Evolutionary conservation across 1,284 basidiomycete species (phyloP).

Genomic region (Pterulicium gracile): DNA sequence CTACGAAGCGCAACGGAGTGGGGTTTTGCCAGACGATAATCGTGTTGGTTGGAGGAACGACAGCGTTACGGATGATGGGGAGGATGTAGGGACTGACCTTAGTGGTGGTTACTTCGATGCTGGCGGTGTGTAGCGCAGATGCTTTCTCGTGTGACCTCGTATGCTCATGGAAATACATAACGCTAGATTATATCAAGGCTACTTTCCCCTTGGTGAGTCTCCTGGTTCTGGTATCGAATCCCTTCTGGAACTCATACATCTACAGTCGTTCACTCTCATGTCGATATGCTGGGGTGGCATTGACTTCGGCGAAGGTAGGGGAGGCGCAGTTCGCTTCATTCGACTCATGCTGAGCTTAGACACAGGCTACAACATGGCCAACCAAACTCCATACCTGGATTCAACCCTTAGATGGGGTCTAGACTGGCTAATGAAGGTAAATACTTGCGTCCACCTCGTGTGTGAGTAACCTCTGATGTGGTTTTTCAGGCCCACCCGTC

Average conservation of each 20-base stretch:
- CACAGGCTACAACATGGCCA: constrained; percentile 68
- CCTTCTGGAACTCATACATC: constrained; percentile 2
- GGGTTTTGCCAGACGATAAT: constrained; percentile 56
- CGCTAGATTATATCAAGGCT: constrained; percentile 75
- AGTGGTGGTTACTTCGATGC: constrained; percentile 85
- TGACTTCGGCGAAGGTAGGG: constrained; percentile 63
- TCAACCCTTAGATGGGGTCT: constrained; percentile 82
- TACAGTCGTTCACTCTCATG: constrained; percentile 67
- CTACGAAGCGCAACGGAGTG: constrained; percentile 86
- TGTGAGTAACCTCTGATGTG: not conserved
- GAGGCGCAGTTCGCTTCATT: constrained; percentile 2
- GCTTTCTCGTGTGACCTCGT: not conserved
- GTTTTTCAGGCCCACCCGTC: constrained; percentile 65
- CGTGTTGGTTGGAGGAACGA: constrained; percentile 84
- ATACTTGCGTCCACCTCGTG: constrained; percentile 10
- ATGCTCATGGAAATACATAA: not conserved
- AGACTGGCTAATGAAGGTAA: constrained; percentile 83
- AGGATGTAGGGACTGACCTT: constrained; percentile 65
- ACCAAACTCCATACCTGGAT: constrained; percentile 85
- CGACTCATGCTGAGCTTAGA: constrained; percentile 5
- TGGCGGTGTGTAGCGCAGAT: constrained; percentile 53
- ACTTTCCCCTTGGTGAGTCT: constrained; percentile 62
- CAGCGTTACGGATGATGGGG: constrained; percentile 68
- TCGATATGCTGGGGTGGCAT: constrained; percentile 83
- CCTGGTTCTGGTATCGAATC: not conserved